These are phyloP conservation scores for Beauveria sp. DNA, from an alignment of 2,329 filamentous ascomycete species.

Conservation along the genomic window DNA sequence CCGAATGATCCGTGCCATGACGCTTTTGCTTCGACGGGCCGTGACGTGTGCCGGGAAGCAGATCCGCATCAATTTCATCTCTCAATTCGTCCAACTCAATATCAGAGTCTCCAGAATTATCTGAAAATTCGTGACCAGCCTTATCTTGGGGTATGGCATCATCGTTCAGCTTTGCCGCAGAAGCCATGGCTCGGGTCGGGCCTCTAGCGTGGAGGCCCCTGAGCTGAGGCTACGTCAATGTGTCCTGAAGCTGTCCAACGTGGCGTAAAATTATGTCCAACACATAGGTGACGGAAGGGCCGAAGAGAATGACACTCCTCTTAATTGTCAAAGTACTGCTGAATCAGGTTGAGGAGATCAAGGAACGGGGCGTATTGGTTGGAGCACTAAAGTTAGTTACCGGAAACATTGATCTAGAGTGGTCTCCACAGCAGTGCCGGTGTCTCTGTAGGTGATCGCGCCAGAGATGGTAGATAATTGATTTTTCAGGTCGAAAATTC, in stretches of 20 bases:
- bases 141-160: neutral
- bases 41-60: neutral
- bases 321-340: neutral
- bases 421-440: too few relatives aligned
- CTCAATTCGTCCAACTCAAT: conserved; percentile 10
- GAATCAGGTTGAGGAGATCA: neutral
- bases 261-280: too few relatives aligned
- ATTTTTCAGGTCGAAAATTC: too few relatives aligned
- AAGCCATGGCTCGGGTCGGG: neutral
- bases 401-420: neutral
- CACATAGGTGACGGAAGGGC: neutral
- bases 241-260: neutral
- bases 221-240: neutral
- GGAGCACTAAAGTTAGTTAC: neutral
- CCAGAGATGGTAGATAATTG: too few relatives aligned
- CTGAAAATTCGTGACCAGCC: neutral
- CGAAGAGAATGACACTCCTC: neutral
- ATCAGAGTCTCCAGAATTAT: conserved; percentile 9
- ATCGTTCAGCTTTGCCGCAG: neutral
- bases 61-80: conserved; percentile 3
- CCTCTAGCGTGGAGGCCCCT: neutral
- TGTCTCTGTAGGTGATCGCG: too few relatives aligned
- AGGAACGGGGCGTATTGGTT: neutral
- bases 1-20: neutral
- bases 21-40: neutral